A percentile compares a stretch with the other conserved stretches of the same genome.
These are phyloP conservation scores for Castanea sativa DNA, from an alignment of 306 rosid species.

Conservation along the genomic window DNA sequence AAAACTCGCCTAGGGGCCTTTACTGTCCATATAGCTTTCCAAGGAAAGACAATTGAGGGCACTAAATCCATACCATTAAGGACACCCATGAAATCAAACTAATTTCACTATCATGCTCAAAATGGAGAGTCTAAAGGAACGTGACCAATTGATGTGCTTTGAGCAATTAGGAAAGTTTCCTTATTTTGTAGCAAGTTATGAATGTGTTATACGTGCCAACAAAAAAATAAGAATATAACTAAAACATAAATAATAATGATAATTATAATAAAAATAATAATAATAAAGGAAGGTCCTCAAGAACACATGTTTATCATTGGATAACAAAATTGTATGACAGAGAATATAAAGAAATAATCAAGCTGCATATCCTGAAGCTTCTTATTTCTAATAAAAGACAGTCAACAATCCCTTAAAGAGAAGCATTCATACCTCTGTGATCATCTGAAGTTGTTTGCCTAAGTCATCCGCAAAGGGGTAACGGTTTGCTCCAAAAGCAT, in stretches of 20 bases:
- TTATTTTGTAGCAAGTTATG: neutral
- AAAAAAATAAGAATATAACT: neutral
- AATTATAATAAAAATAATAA: too few relatives aligned
- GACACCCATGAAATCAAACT: neutral
- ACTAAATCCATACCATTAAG: neutral
- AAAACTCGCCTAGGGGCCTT: too few relatives aligned
- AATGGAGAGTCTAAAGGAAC: neutral
- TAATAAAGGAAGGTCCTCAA: neutral
- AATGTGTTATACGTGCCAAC: neutral
- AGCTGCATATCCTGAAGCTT: constrained; percentile 15
- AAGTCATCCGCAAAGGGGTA: constrained; percentile 77
- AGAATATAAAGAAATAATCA: neutral
- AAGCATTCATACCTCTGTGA: constrained; percentile 52
- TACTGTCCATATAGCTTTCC: too few relatives aligned
- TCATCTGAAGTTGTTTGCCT: constrained; percentile 59
- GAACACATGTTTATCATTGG: neutral
- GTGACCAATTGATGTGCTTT: neutral
- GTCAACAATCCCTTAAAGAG: constrained; percentile 2
- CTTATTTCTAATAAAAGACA: constrained; percentile 9
- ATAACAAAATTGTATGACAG: neutral
- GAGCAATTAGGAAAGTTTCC: neutral
- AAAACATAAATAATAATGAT: neutral
- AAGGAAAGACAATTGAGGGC: neutral
- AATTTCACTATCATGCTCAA: neutral
- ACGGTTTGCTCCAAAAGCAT: constrained; percentile 83